Percentiles rank a stretch among this genome's conserved stretches.
phyloP scores from a whole-genome alignment of 768 basidiomycete genomes.

The Suillus paluster region DNA sequence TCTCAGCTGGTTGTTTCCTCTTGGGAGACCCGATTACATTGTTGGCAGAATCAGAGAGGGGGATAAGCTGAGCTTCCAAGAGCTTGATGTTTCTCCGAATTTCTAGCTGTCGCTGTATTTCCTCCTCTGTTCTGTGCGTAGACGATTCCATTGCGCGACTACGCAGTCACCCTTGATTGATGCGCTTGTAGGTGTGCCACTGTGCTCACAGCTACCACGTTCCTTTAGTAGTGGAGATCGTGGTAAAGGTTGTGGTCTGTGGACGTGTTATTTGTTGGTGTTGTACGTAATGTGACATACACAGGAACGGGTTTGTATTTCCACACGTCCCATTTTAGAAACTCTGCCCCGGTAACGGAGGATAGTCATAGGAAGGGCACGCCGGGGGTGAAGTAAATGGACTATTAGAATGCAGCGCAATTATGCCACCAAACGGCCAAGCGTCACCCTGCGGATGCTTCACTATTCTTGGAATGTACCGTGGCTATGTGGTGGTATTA shows the following conservation, averaged over 20 bases:
- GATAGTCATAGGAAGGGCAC: background rate
- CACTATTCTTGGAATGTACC: conserved; percentile 37
- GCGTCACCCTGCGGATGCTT: background rate
- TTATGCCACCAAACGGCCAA: background rate
- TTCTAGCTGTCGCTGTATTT: conserved; percentile 48
- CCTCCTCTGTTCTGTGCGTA: conserved; percentile 43
- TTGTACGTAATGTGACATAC: conserved; percentile 3
- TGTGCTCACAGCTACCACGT: background rate
- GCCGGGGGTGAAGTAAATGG: background rate
- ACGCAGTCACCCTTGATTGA: conserved; percentile 4
- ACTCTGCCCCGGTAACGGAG: conserved; percentile 3
- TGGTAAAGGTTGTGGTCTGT: conserved; percentile 4
- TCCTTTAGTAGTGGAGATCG: background rate
- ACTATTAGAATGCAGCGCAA: background rate
- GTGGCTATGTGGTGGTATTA: conserved; percentile 24
- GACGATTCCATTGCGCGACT: conserved; percentile 56
- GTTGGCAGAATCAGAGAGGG: conserved; percentile 32
- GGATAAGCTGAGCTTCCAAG: conserved; percentile 58
- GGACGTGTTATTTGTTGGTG: conserved; percentile 27
- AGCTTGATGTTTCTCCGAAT: conserved; percentile 57
- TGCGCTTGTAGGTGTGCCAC: no score
- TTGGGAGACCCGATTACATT: conserved; percentile 46
- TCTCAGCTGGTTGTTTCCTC: conserved; percentile 46
- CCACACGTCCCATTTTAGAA: conserved; percentile 18
- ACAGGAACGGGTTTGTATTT: background rate